phyloP scores from a whole-genome alignment of 176 grass and related monocot genomes.

The Dactylis glomerata region DNA sequence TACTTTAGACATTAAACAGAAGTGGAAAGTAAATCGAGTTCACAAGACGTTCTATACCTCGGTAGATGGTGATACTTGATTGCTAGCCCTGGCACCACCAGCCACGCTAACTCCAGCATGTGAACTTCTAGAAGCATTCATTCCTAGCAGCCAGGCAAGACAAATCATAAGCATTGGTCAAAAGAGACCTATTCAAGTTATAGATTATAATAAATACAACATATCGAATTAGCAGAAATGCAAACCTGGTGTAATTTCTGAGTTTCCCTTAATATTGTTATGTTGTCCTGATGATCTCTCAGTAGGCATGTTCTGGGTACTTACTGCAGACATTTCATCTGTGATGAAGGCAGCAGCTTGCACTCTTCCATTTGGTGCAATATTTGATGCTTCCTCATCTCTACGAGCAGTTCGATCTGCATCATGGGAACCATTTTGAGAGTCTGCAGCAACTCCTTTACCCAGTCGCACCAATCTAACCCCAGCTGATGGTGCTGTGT shows the following conservation, averaged over 20 bases:
- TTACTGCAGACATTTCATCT: slow-evolving; percentile 45
- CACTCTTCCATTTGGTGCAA: slow-evolving; percentile 54
- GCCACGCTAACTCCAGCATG: slow-evolving; percentile 38
- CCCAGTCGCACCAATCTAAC: slow-evolving; percentile 35
- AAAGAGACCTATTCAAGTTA: slow-evolving; percentile 6
- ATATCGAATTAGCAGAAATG: background rate
- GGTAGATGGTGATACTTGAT: slow-evolving; percentile 43
- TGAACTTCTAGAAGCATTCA: slow-evolving; percentile 37
- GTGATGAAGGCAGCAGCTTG: slow-evolving; percentile 28
- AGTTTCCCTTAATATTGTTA: slow-evolving; percentile 27
- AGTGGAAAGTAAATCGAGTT: background rate
- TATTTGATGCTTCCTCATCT: slow-evolving; percentile 40
- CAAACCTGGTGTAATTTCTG: slow-evolving; percentile 48
- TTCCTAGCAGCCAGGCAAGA: slow-evolving; percentile 36
- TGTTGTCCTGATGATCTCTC: slow-evolving; percentile 49
- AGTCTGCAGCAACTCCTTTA: slow-evolving; percentile 42
- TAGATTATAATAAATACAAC: background rate
- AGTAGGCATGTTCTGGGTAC: slow-evolving; percentile 31
- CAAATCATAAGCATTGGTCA: slow-evolving; percentile 22
- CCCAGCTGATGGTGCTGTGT: slow-evolving; percentile 32
- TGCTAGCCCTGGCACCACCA: slow-evolving; percentile 39
- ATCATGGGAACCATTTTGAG: slow-evolving; percentile 68
- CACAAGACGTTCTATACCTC: slow-evolving; percentile 49
- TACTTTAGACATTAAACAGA: background rate
- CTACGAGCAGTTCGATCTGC: slow-evolving; percentile 30